Percentiles rank a stretch among this genome's conserved stretches.
Evolutionary conservation across 768 basidiomycete species (phyloP).

Genomic region (Leccinum longicurvipes): DNA sequence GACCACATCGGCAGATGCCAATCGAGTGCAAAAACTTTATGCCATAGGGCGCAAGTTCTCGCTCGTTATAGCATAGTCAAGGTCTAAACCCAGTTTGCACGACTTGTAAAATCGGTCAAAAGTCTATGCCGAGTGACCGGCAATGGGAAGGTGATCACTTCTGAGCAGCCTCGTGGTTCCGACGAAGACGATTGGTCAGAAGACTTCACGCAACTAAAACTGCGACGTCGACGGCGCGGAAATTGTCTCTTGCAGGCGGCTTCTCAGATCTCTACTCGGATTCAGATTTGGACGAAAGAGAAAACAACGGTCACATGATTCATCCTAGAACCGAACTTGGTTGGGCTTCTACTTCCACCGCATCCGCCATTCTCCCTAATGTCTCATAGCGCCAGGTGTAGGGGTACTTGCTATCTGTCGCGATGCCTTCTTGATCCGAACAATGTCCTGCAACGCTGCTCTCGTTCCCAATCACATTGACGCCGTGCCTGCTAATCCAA

Average conservation of each 20-base stretch:
- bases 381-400: conserved; percentile 59
- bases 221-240: not conserved
- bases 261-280: conserved; percentile 1
- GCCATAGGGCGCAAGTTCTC: not conserved
- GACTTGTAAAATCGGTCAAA: not conserved
- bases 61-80: not conserved
- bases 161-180: not conserved
- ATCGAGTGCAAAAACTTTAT: not conserved
- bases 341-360: conserved; percentile 43
- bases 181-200: too few relatives aligned
- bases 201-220: not conserved
- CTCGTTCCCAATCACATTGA: conserved; percentile 31
- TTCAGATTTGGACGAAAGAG: not conserved
- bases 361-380: conserved; percentile 57
- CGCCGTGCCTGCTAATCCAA: conserved; percentile 56
- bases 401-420: conserved; percentile 22
- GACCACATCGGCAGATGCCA: not conserved
- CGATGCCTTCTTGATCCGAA: conserved; percentile 14
- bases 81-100: not conserved
- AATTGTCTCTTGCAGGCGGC: not conserved
- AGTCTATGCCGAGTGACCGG: not conserved
- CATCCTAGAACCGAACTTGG: not conserved
- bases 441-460: conserved; percentile 34
- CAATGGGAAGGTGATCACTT: not conserved
- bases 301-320: not conserved